Conservation (phyloP, 1,139 yeast genomes). For the Hanseniaspora sp. region DNA sequence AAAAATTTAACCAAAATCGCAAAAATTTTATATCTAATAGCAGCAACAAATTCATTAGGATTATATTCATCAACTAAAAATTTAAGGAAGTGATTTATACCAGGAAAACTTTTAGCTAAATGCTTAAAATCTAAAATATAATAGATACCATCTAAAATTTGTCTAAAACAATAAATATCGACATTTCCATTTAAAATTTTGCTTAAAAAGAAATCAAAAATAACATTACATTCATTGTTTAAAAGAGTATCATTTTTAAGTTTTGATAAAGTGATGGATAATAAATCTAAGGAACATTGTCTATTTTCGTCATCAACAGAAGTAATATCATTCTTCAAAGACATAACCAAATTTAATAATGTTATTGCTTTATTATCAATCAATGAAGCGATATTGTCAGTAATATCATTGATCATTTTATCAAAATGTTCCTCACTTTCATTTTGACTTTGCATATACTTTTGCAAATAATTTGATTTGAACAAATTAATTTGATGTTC, state of each 20-base stretch:
- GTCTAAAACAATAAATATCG: conserved; percentile 46
- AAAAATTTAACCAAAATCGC: conserved; percentile 36
- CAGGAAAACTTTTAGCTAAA: conserved; percentile 9
- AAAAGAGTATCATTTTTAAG: conserved; percentile 36
- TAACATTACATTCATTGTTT: conserved; percentile 56
- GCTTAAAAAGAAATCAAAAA: conserved; percentile 51
- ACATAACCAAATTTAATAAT: conserved; percentile 44
- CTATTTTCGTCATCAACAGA: conserved; percentile 44
- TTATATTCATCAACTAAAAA: conserved; percentile 41
- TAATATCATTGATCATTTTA: conserved; percentile 4
- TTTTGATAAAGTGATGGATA: conserved; percentile 41
- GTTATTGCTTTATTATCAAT: conserved; percentile 28
- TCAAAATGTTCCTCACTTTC: conserved; percentile 7
- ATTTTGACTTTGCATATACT: not conserved
- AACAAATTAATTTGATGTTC: conserved; percentile 10
- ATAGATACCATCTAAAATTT: conserved; percentile 47
- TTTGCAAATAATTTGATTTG: conserved; percentile 1
- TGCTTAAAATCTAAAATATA: conserved; percentile 16
- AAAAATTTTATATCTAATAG: conserved; percentile 53
- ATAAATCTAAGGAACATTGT: conserved; percentile 23
- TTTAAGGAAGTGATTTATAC: conserved; percentile 30
- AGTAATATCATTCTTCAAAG: conserved; percentile 52
- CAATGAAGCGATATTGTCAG: not conserved
- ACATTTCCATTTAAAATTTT: conserved; percentile 39
- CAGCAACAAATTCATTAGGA: conserved; percentile 54